A percentile compares a stretch with the other conserved stretches of the same genome.
phyloP scores from a whole-genome alignment of 164 flowering plant genomes.

The Kingdonia uniflora region DNA sequence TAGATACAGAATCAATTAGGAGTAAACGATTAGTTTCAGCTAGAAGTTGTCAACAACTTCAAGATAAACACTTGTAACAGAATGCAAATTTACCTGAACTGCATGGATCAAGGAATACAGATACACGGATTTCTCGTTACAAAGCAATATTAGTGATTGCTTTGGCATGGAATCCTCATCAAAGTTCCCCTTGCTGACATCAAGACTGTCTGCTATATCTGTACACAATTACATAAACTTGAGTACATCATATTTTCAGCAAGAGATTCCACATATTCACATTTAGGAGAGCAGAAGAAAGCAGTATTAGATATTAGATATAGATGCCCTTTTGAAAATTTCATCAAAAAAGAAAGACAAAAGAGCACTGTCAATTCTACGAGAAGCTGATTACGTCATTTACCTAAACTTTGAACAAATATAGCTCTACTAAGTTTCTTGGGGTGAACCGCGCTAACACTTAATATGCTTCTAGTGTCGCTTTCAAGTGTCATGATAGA shows the following conservation, averaged over 20 bases:
- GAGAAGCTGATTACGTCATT: constrained; percentile 1
- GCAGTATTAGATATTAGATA: too few species aligned
- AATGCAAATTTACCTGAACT: constrained; percentile 42
- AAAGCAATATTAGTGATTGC: constrained; percentile 39
- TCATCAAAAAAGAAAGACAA: too few species aligned
- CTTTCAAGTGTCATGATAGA: constrained; percentile 65
- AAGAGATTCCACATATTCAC: too few species aligned
- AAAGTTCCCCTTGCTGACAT: constrained; percentile 18
- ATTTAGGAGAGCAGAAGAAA: too few species aligned
- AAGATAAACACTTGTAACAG: too few species aligned
- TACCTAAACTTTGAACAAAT: constrained; percentile 63
- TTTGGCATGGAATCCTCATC: constrained; percentile 27
- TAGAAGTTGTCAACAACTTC: too few species aligned
- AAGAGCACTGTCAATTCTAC: too few species aligned
- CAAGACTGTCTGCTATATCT: constrained; percentile 32
- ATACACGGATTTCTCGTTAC: constrained; percentile 78
- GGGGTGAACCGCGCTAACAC: constrained; percentile 39
- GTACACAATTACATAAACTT: constrained; percentile 6
- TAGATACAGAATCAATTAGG: constrained; percentile 13
- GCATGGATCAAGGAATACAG: constrained; percentile 56
- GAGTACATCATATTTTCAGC: too few species aligned
- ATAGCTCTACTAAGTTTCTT: constrained; percentile 69
- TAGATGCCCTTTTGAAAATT: too few species aligned
- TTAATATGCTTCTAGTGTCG: constrained; percentile 52
- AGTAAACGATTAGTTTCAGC: background rate